Percentiles rank a stretch among this genome's conserved stretches.
phyloP scores from a whole-genome alignment of 371 early-diverging fungal genomes.

The Zychaea mexicana region DNA sequence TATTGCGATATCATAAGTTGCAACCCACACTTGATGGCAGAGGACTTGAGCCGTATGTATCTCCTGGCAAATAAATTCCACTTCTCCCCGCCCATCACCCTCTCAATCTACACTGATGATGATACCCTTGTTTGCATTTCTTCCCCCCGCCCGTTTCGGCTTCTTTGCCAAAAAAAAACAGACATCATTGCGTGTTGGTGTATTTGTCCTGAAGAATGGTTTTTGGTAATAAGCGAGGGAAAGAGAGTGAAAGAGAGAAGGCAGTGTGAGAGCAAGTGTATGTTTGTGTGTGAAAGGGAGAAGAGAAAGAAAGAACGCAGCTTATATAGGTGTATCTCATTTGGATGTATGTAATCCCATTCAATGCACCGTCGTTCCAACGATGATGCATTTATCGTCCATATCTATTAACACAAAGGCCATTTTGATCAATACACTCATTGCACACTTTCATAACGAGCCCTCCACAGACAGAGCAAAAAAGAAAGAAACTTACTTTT shows the following conservation, averaged over 20 bases:
- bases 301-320: neutral
- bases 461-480: neutral
- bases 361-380: neutral
- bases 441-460: too few relatives aligned
- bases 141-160: too few relatives aligned
- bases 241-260: neutral
- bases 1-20: conserved; percentile 6
- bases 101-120: too few relatives aligned
- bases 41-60: neutral
- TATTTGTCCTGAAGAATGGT: neutral
- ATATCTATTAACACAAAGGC: conserved; percentile 11
- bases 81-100: neutral
- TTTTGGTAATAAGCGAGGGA: neutral
- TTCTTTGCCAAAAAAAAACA: neutral
- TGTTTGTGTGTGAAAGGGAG: neutral
- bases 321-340: neutral
- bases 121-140: too few relatives aligned
- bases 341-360: neutral
- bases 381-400: conserved; percentile 24
- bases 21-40: neutral
- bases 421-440: neutral
- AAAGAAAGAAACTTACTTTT: conserved; percentile 66
- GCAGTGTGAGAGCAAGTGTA: neutral
- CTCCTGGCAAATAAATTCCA: neutral
- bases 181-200: neutral